Evolutionary conservation across 73 alveolate species (phyloP).

Genomic region (Blepharisma japonicum): DNA sequence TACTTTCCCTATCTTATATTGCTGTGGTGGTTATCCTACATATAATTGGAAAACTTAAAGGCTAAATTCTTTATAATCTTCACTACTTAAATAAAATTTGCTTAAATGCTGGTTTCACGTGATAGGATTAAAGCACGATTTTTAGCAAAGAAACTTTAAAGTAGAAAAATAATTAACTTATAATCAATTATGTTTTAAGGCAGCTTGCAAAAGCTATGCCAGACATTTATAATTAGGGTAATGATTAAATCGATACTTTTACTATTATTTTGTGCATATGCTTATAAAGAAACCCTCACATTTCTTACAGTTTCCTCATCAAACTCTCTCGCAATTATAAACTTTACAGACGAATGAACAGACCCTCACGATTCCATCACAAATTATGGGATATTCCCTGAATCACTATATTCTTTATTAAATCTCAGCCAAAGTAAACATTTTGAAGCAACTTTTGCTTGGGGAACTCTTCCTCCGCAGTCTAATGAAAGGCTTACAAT

Average conservation of each 20-base stretch:
- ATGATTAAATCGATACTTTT: too few species aligned
- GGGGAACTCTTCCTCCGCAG: background rate
- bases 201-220: too few species aligned
- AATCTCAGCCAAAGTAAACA: background rate
- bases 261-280: background rate
- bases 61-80: background rate
- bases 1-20: constrained; percentile 15
- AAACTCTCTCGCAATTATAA: background rate
- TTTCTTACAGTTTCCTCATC: background rate
- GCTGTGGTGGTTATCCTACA: constrained; percentile 26
- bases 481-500: background rate
- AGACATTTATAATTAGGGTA: too few species aligned
- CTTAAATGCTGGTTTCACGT: too few species aligned
- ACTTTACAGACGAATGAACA: background rate
- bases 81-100: too few species aligned
- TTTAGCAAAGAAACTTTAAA: too few species aligned
- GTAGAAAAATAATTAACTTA: too few species aligned
- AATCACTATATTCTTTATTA: background rate
- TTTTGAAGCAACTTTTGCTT: background rate
- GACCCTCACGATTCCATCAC: background rate
- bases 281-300: background rate
- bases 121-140: too few species aligned
- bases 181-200: too few species aligned
- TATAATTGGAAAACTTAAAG: constrained; percentile 17
- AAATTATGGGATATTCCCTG: background rate